These are phyloP conservation scores for Cystobasidium tubakii DNA, from an alignment of 768 basidiomycete species.

Conservation along the genomic window DNA sequence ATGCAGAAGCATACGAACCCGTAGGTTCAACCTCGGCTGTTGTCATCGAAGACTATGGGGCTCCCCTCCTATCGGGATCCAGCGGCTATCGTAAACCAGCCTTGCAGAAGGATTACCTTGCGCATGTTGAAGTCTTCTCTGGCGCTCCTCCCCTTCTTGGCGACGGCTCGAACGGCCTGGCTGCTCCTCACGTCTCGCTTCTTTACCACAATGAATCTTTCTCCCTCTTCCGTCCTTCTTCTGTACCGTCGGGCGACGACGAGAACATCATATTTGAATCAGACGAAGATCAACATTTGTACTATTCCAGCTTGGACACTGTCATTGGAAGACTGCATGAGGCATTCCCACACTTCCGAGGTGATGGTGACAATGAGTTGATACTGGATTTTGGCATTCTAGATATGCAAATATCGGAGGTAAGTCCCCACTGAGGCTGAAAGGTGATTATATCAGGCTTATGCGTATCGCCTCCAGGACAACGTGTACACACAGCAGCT, in stretches of 20 bases:
- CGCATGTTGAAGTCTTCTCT: slow-evolving; percentile 23
- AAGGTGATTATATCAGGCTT: not conserved
- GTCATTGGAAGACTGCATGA: slow-evolving; percentile 40
- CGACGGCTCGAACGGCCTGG: not conserved
- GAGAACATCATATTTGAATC: slow-evolving; percentile 34
- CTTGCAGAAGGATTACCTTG: slow-evolving; percentile 25
- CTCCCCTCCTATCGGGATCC: not conserved
- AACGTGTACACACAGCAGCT: slow-evolving; percentile 42
- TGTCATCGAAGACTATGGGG: not conserved
- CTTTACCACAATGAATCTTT: slow-evolving; percentile 11
- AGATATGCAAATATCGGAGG: slow-evolving; percentile 43
- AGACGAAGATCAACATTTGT: slow-evolving; percentile 37
- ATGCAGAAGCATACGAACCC: not conserved
- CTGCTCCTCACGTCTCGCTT: slow-evolving; percentile 27
- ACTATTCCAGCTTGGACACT: slow-evolving; percentile 39
- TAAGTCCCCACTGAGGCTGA: slow-evolving; percentile 7
- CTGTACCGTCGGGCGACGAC: slow-evolving; percentile 24
- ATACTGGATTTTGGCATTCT: slow-evolving; percentile 43
- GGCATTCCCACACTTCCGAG: slow-evolving; percentile 34
- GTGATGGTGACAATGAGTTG: slow-evolving; percentile 40
- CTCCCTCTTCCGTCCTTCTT: slow-evolving; percentile 26
- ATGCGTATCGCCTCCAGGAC: slow-evolving; percentile 37
- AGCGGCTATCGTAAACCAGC: slow-evolving; percentile 6
- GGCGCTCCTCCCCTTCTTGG: not conserved
- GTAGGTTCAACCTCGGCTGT: not conserved